Evolutionary conservation across 1,284 basidiomycete species (phyloP).

Genomic region (Cystobasidium pallidum): DNA sequence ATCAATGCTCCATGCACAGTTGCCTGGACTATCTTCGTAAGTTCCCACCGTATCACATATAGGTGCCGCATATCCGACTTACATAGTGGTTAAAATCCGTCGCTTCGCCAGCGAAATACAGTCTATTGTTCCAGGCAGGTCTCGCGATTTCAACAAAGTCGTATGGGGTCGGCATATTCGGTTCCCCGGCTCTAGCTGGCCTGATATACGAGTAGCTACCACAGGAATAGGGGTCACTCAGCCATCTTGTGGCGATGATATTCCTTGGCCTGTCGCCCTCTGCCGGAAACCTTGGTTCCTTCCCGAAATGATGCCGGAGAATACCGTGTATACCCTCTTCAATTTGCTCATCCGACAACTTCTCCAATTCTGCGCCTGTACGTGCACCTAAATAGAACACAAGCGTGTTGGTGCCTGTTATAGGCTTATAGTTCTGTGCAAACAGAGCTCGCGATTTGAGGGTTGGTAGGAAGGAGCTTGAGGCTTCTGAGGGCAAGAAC

Average conservation of each 20-base stretch:
- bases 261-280: conserved; percentile 43
- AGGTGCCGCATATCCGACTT: background rate
- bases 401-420: conserved; percentile 51
- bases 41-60: background rate
- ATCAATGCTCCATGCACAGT: conserved; percentile 54
- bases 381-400: conserved; percentile 55
- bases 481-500: conserved; percentile 46
- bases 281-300: conserved; percentile 11
- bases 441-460: conserved; percentile 47
- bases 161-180: conserved; percentile 52
- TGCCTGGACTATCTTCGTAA: conserved; percentile 40
- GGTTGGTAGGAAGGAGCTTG: conserved; percentile 35
- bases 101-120: conserved; percentile 57
- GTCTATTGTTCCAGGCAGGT: conserved; percentile 55
- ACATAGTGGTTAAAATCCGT: conserved; percentile 54
- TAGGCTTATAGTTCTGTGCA: conserved; percentile 49
- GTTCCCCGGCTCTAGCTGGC: conserved; percentile 44
- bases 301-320: conserved; percentile 45
- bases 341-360: conserved; percentile 51
- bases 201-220: conserved; percentile 55
- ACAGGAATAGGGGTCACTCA: conserved; percentile 48
- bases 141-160: conserved; percentile 55
- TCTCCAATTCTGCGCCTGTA: conserved; percentile 53
- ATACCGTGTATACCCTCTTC: conserved; percentile 51
- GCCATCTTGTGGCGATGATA: conserved; percentile 52